A percentile compares a stretch with the other conserved stretches of the same genome.
Evolutionary conservation across 1,139 yeast species (phyloP).

Genomic region (Taphrina communis): DNA sequence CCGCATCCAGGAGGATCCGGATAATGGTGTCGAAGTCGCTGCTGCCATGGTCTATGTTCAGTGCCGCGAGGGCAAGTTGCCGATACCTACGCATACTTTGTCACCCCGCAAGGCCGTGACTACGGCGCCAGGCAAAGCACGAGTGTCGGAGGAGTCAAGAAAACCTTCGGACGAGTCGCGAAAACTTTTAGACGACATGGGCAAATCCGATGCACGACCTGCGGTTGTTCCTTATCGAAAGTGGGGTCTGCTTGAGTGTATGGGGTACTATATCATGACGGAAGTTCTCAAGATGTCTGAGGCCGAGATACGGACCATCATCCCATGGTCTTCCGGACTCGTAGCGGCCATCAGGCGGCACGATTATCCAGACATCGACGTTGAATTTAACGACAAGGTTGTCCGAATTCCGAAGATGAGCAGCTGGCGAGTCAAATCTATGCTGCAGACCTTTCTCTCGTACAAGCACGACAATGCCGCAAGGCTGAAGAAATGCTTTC

Average conservation of each 20-base stretch:
- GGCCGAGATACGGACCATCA: not conserved
- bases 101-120: not conserved
- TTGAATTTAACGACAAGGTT: constrained; percentile 3
- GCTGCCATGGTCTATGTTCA: constrained; percentile 14
- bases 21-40: constrained; percentile 1
- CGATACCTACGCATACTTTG: not conserved
- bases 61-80: constrained; percentile 9
- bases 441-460: not conserved
- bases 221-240: constrained; percentile 3
- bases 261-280: constrained; percentile 11
- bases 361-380: not conserved
- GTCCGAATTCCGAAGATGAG: not conserved
- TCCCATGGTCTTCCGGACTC: not conserved
- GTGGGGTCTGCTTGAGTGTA: constrained; percentile 3
- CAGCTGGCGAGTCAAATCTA: not conserved
- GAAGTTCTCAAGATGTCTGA: not conserved
- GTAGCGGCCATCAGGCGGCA: not conserved
- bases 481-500: constrained; percentile 4
- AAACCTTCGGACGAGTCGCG: not conserved
- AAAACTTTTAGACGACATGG: not conserved
- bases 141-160: not conserved
- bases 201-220: not conserved
- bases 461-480: not conserved
- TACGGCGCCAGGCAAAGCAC: not conserved
- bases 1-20: constrained; percentile 7